phyloP scores from a whole-genome alignment of 1,284 basidiomycete species.

The Lentinus polychrous region DNA sequence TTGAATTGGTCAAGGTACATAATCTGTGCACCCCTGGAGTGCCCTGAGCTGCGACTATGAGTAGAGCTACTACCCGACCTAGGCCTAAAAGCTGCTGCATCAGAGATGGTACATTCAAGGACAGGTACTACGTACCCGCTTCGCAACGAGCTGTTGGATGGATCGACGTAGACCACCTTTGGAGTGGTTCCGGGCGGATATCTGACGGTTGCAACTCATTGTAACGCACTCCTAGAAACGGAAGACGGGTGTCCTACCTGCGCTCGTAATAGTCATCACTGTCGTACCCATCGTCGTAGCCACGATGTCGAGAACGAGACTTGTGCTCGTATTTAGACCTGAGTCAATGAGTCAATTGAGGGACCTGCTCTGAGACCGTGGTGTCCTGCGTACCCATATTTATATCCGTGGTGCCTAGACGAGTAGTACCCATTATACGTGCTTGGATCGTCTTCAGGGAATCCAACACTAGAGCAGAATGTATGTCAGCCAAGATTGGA shows the following conservation, averaged over 20 bases:
- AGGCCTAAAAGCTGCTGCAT: no score
- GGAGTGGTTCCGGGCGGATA: neutral
- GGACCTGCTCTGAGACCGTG: no score
- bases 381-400: neutral
- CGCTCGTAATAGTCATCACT: no score
- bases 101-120: no score
- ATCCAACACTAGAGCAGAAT: conserved; percentile 3
- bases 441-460: neutral
- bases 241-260: no score
- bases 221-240: no score
- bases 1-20: neutral
- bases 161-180: conserved; percentile 5
- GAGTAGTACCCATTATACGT: neutral
- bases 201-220: no score
- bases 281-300: neutral
- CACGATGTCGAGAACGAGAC: neutral
- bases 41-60: no score
- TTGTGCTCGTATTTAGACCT: no score
- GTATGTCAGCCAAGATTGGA: no score
- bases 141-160: neutral
- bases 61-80: no score
- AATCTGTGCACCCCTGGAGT: neutral
- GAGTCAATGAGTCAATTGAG: no score
- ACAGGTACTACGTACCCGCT: neutral
- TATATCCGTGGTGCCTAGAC: neutral